Evolutionary conservation across 768 basidiomycete species (phyloP).

Genomic region (Russula sp.): DNA sequence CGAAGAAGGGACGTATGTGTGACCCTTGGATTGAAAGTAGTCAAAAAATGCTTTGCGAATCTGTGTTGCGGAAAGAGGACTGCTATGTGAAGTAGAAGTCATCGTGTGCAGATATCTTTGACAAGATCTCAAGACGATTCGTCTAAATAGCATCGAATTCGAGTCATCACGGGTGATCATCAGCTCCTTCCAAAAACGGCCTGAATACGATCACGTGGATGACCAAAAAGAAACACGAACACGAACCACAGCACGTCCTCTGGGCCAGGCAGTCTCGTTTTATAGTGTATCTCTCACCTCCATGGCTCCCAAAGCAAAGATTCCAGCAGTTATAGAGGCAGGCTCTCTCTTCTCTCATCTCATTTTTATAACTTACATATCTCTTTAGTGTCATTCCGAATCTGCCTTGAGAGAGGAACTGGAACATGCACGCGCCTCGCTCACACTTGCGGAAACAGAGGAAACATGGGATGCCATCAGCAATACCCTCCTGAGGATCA

Average conservation of each 20-base stretch:
- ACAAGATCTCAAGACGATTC: not conserved
- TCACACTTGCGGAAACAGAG: conserved; percentile 58
- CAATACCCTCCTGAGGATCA: conserved; percentile 42
- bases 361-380: not conserved
- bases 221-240: not conserved
- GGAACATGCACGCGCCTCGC: conserved; percentile 33
- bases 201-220: conserved; percentile 19
- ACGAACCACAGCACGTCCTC: not conserved
- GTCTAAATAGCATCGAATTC: conserved; percentile 10
- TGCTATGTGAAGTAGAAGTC: not conserved
- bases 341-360: not conserved
- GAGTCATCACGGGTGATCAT: not conserved
- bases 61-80: conserved; percentile 42
- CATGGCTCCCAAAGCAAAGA: conserved; percentile 22
- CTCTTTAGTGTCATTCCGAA: conserved; percentile 23
- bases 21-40: conserved; percentile 73
- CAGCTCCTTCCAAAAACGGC: not conserved
- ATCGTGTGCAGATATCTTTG: conserved; percentile 18
- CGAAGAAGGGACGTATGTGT: conserved; percentile 87
- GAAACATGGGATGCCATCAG: conserved; percentile 74
- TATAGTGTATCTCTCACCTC: not conserved
- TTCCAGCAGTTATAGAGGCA: conserved; percentile 14
- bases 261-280: not conserved
- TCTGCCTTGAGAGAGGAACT: conserved; percentile 15
- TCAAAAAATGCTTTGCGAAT: conserved; percentile 89